Evolutionary conservation across 139 green algal species (phyloP).

Genomic region (Dunaliella primolecta): DNA sequence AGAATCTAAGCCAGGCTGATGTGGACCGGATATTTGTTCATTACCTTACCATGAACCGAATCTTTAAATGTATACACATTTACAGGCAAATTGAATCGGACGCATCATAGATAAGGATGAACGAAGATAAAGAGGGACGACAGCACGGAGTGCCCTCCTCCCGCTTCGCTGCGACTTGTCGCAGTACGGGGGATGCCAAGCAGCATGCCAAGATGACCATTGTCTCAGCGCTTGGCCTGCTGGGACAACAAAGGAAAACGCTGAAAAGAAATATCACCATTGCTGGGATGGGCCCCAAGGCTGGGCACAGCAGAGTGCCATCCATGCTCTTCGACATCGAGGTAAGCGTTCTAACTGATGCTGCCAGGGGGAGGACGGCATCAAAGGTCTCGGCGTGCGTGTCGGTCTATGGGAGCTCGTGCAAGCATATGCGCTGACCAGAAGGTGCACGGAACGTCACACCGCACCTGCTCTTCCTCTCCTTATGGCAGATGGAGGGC

Average conservation of each 20-base stretch:
- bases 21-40: too few species aligned
- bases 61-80: not conserved
- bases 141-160: too few species aligned
- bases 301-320: not conserved
- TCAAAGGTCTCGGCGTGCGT: too few species aligned
- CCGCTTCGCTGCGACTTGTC: not conserved
- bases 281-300: not conserved
- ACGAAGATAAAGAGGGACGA: too few species aligned
- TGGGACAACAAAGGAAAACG: not conserved
- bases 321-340: slow-evolving; percentile 33
- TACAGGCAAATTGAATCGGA: not conserved
- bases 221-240: not conserved
- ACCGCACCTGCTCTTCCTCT: not conserved
- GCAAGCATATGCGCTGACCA: not conserved
- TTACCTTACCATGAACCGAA: too few species aligned
- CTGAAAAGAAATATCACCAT: not conserved
- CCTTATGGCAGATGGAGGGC: not conserved
- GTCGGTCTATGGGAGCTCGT: not conserved
- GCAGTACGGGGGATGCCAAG: not conserved
- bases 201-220: not conserved
- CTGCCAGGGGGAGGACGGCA: too few species aligned
- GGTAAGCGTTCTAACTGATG: not conserved
- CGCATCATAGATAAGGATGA: too few species aligned
- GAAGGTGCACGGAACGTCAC: not conserved
- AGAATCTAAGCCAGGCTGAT: too few species aligned